A percentile compares a stretch with the other conserved stretches of the same genome.
Evolutionary conservation across 2,329 filamentous ascomycete genomes (phyloP).

Genomic region (Aspergillus texensis): DNA sequence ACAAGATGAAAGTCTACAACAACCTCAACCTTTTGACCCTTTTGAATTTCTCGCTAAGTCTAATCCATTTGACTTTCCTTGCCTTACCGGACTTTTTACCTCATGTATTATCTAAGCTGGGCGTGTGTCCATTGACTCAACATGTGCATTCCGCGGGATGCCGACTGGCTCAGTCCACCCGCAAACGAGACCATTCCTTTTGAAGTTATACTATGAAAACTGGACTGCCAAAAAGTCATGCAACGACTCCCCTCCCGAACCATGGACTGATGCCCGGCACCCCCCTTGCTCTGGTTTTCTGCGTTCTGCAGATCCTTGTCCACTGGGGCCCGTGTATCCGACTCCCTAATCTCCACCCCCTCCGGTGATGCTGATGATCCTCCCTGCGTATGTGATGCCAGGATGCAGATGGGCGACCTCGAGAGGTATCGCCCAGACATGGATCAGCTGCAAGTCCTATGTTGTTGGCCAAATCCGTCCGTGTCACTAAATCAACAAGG

Average conservation of each 20-base stretch:
- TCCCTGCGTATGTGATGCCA: conserved; percentile 1
- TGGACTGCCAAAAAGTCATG: conserved; percentile 1
- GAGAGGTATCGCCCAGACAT: background rate
- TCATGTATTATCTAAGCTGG: background rate
- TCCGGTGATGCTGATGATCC: background rate
- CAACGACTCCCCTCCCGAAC: conserved; percentile 6
- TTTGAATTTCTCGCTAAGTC: background rate
- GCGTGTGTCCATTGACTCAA: background rate
- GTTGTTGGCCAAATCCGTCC: background rate
- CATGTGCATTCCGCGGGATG: conserved; percentile 11
- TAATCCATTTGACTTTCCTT: background rate
- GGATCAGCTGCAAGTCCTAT: background rate
- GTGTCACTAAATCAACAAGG: background rate
- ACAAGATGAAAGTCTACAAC: background rate
- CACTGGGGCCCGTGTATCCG: background rate
- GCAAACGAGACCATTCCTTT: background rate
- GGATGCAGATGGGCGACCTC: background rate
- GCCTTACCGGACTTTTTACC: background rate
- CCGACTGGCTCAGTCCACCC: conserved; percentile 12
- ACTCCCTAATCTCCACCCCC: background rate
- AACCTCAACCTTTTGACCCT: background rate
- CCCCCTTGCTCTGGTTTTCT: background rate
- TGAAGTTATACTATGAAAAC: background rate
- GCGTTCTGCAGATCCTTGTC: background rate
- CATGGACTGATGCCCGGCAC: conserved; percentile 3